Evolutionary conservation across 1,139 yeast species (phyloP), one percentile per base, ranked within the genome.

Genomic region (Lodderomyces metapsilosis): DNA sequence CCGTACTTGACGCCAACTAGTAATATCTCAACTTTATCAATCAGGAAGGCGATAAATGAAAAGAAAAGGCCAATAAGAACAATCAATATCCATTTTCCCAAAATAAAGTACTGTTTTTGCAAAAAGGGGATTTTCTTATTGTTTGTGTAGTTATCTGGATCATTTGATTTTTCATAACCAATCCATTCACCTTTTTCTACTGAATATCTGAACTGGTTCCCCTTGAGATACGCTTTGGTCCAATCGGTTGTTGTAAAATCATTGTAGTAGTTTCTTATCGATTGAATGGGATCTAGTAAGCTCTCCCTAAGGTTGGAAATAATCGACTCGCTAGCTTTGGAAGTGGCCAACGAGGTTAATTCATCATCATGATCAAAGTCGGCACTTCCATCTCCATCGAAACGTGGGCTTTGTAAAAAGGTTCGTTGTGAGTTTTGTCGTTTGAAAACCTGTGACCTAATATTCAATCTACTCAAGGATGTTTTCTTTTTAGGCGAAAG

Each of bases 161-260:
- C 34, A 31, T 30, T 23, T 12, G 17, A n/a, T 10, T 36, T 25
- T 13, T 24, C 39, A 18, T 39, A 38, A 10, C 41, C 45, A 9
- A 41, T 35, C 49, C 51, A 48, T 27, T 37, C 21, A 15, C 40
- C 58, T 34, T 43, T 34, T 23, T 48, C 45, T 11, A 80, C 52
- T 34, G 65, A 63, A 48, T 65, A 75, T 47, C 71, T 66, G 40
- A 80, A 64, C 34, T 63, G 61, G 33, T 80, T 76, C 37, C 76
- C 76, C 45, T 64, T 61, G 22, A 77, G 63, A 34, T 71, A 71
- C 23, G 81, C 83, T 34, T 70, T 67, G 3, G 78, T 74, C 85
- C 85, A 80, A 59, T 80, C 86, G n/a, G 79, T 76, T n/a, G 84
- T 78, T 18, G 86, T 80, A 57, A 79, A 80, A 55, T 80, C 84